Evolutionary conservation across 106 monocot genomes (phyloP), one percentile per base, ranked within the genome.

Genomic region (Dioscorea zingiberensis): DNA sequence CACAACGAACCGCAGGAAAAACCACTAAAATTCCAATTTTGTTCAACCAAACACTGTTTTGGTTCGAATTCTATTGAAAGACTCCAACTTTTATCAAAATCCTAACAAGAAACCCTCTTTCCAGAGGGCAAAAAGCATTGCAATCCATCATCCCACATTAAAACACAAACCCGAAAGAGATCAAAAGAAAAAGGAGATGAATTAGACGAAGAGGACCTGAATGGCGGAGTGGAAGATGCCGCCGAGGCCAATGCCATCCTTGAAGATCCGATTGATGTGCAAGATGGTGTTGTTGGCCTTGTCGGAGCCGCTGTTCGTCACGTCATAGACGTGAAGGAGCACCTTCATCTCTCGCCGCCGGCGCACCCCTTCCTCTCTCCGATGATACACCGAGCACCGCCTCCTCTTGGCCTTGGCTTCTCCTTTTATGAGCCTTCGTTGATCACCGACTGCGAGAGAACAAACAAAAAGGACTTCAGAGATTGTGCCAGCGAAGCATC

Each of bases 151-250:
- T 38, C 38, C 38, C 38, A 1, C 19, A 57, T 10, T 22, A 57
- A 57, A 23, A 56, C 23, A 24, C 6, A 22, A 23, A 56, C 1
- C 3, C 0, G 22, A 56, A 22, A 56, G 1, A 21, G 56, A 56
- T 22, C 56, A 21, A 38, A 54, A 55, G 29, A 0, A n/a, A n/a
- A 16, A 55, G 29, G 1, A 16, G 38, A 65, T 21, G 4, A 25
- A 30, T 10, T 4, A 7, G 10, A 19, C 7, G 32, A 21, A n/a
- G 38, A 8, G 4, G 44, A 80, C 80, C 80, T 80, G 75, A 25
- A 80, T 18, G 55, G 80, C 75, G 54, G 67, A 72, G 63, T 76
- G 75, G 58, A 75, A 81, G 71, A 81, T 81, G n/a, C 81, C 81
- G 9, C 81, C 81, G 44, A 76, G 55, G 15, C 81, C 81, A 26